Base-by-base conservation (phyloP, 2,329 filamentous ascomycete genomes). In the Neophaeococcomyces mojaviensis region DNA sequence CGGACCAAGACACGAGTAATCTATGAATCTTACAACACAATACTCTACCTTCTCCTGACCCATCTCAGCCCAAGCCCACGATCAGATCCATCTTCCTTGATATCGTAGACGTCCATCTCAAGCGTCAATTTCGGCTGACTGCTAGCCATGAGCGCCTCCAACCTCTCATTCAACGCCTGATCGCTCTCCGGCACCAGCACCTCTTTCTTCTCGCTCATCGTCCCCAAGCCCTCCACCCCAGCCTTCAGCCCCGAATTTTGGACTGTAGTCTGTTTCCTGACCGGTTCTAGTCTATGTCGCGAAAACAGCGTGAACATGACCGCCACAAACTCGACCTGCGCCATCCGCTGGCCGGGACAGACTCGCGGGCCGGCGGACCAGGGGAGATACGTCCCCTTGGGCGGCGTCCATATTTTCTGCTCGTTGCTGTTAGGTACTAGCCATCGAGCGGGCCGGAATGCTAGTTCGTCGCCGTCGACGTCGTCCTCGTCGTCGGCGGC, bases 291-390 rank as follows among this genome's bases (percentile, higher is more conserved):
- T 3, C 50, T 40, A 39, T 58, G 57, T 19, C 46, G 18, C 13
- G 59, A 52, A 26, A 73, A 59, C 10, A 74, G 51, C 2, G 64
- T 63, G 47, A 67, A 56, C 19, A 78, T 54, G 2, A 71, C 66
- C 10, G 65, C 67, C 3, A 69, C 66, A 55, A 77, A 76, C 56
- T 78, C 75, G 2, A 78, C 74, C 58, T 78, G 71, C 1, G 73
- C 64, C 64, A 78, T 73, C 54, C 76, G 76, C 61, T 71, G 65
- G 1, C 74, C 75, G 0, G 73, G 72, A 54, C 74, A 78, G 3
- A 70, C 59, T 4, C 74, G 58, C 9, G 73, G 71, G 0, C 74
- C 74, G 3, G 51, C 57, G 1, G 70, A 68, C 72, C 73, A 78
- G 0, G 73, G 66, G 1, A 69, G 35, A 49, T 68, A 78, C 0